Conservation (phyloP, 306 rosid species). For the Cucumis hystrix region DNA sequence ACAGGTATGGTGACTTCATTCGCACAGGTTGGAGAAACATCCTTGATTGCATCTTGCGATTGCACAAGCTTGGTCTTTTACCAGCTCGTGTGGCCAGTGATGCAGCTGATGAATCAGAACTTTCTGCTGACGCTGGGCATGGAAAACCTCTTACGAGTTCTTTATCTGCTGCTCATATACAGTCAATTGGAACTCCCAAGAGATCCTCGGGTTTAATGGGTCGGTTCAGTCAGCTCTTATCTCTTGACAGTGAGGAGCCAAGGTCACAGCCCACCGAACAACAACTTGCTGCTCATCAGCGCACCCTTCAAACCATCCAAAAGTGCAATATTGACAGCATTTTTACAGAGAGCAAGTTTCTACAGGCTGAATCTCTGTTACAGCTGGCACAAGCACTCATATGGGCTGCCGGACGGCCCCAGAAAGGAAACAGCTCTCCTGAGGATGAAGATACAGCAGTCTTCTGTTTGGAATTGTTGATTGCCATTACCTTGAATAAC, state of each 20-base stretch:
- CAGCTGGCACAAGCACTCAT: slow-evolving; percentile 89
- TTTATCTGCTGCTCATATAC: slow-evolving; percentile 67
- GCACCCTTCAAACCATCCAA: slow-evolving; percentile 81
- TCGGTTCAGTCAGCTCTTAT: slow-evolving; percentile 90
- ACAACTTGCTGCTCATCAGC: slow-evolving; percentile 97
- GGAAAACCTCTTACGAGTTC: slow-evolving; percentile 70
- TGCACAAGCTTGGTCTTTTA: slow-evolving; percentile 95
- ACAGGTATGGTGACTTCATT: slow-evolving; percentile 86
- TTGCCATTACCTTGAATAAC: slow-evolving; percentile 89
- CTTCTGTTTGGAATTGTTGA: slow-evolving; percentile 87
- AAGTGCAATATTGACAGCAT: slow-evolving; percentile 90
- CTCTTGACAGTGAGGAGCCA: slow-evolving; percentile 96
- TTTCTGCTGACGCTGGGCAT: slow-evolving; percentile 59
- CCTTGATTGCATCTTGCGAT: slow-evolving; percentile 81
- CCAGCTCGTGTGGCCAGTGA: slow-evolving; percentile 98
- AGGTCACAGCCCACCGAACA: slow-evolving; percentile 97
- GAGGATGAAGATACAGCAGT: slow-evolving; percentile 99
- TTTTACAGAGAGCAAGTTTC: slow-evolving; percentile 89
- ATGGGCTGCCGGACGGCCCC: slow-evolving; percentile 90
- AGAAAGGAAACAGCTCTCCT: slow-evolving; percentile 71
- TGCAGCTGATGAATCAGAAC: slow-evolving; percentile 84
- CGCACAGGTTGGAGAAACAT: slow-evolving; percentile 98
- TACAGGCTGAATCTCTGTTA: slow-evolving; percentile 84
- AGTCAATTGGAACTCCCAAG: slow-evolving; percentile 81
- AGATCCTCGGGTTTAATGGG: slow-evolving; percentile 97